Base-by-base conservation (phyloP, 305 asterid genomes). In the Rubia balearica region DNA sequence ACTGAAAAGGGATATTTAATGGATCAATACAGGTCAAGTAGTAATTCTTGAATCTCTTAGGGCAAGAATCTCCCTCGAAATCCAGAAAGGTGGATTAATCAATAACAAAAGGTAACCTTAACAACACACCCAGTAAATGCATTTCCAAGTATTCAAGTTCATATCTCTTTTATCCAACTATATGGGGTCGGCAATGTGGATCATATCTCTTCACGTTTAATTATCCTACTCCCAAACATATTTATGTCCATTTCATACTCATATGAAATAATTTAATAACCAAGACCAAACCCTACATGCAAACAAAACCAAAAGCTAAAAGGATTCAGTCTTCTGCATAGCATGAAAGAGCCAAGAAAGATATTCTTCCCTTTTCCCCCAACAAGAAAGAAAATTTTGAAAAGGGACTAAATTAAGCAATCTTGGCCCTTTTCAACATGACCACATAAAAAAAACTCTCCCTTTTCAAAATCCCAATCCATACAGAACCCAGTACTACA, bases 341-440 rank as follows among this genome's bases (percentile, higher is more conserved):
- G 51, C 38, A 69, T 10, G 53, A 19, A 27, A 12, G 46, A 40
- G 3, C 14, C n/a, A 13, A 6, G 24, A 69, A 19, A 53, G 61
- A 49, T 0, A 12, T 49, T 21, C 21, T 51, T 51, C 57, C 57
- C 21, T 51, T 48, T 13, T n/a, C 55, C 55, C 5, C 55, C 19
- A 48, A 38, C 36, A 6, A 6, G 21, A 69, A 33, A 49, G 60
- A 45, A 2, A 10, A 38, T 5, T 43, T 66, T 45, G 17, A 16
- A 59, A 59, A 53, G 33, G 19, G 60, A n/a, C 27, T 66, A 56
- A 55, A 67, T 67, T 45, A 57, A 59, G 53, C 46, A 17, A 66
- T 61, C 76, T 43, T 66, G 61, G n/a, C 9, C 38, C 45, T 24
- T 30, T 67, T 57, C 27, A 59, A 12, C 46, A 56, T 12, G 56